These are phyloP conservation scores for Ustulina deusta DNA, from an alignment of 2,329 filamentous ascomycete species.

Conservation along the genomic window DNA sequence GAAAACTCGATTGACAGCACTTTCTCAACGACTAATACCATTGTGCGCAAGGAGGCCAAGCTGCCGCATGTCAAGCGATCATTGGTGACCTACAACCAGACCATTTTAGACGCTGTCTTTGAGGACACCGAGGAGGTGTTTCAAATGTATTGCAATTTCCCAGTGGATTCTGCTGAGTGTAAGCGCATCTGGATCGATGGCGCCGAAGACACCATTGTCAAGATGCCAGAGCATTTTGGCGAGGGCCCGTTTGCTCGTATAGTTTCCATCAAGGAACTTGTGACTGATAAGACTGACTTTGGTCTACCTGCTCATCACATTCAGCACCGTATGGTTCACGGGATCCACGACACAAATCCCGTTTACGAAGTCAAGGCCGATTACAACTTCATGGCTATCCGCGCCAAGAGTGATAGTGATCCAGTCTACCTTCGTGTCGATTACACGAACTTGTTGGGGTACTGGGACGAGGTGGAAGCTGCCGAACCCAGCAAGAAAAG, in stretches of 20 bases:
- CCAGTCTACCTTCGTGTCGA: not conserved
- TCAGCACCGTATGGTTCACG: too few relatives aligned
- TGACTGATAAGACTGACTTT: too few relatives aligned
- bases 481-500: too few relatives aligned
- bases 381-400: not conserved
- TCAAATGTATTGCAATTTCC: constrained; percentile 1
- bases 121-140: not conserved
- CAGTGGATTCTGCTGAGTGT: not conserved
- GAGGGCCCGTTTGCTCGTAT: constrained; percentile 6
- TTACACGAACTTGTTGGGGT: constrained; percentile 3
- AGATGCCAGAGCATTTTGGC: not conserved
- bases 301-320: too few relatives aligned
- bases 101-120: not conserved
- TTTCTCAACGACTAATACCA: not conserved
- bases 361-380: not conserved
- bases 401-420: not conserved
- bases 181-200: not conserved
- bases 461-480: not conserved
- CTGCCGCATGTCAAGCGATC: not conserved
- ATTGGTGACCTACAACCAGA: not conserved
- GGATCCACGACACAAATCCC: too few relatives aligned
- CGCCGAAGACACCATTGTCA: not conserved
- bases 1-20: not conserved
- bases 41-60: not conserved
- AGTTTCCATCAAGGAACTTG: constrained; percentile 3